Evolutionary conservation across 1,284 basidiomycete species (phyloP), one percentile per base, ranked within the genome.

Genomic region (Austroboletus niveus): DNA sequence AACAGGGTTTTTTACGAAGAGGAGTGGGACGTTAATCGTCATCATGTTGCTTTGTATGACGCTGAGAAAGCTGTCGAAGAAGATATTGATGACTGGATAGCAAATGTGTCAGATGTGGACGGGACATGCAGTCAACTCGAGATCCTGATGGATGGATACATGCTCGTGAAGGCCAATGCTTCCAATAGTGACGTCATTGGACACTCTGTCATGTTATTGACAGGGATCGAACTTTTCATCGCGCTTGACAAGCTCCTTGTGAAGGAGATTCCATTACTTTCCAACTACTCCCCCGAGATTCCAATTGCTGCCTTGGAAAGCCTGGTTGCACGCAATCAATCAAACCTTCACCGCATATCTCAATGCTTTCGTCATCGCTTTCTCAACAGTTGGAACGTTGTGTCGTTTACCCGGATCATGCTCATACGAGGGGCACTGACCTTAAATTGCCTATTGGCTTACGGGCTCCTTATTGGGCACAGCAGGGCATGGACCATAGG

Each of bases 41-140:
- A 27, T 68, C 27, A 27, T 27, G 27, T 27, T 24, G 58, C 63
- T 8, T 57, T 72, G 2, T 24, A 40, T 40, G 38, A 40, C 20
- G 38, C 22, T 1, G 38, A 40, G 38, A 8, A 24, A 40, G 20
- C 38, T 4, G 10, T 40, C 12, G 38, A 40, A 7, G 17, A 40
- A 20, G 20, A 9, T 9, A 6, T 40, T 11, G 38, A 40, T 24
- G 38, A 22, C 8, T 40, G 38, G 38, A 22, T 22, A 8, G 38
- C 38, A 9, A 10, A 8, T 10, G 17, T 40, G 9, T 22, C 8
- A 14, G 14, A 40, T 40, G 9, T 40, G 20, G 38, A 40, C 5
- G 39, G 10, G 14, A 22, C 39, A 24, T 40, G 22, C 39, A 24
- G 20, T 12, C 39, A 40, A 22, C 20, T 40, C 22, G 39, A 40